These are phyloP conservation scores for Alternaria novae-zelandiae DNA, from an alignment of 2,329 filamentous ascomycete species.

Conservation along the genomic window DNA sequence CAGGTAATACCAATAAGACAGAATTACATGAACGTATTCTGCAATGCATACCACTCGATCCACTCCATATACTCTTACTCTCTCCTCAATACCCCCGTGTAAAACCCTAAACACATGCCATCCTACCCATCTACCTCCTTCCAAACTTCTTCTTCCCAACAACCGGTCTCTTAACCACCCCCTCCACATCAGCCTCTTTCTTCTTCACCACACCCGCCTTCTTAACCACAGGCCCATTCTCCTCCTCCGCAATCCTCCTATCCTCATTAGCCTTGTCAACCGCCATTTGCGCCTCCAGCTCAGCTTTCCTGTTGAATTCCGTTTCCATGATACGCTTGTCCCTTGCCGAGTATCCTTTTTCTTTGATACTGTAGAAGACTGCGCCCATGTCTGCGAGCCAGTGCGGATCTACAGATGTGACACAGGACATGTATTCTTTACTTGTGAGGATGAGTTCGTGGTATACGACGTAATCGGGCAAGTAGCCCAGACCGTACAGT, in stretches of 20 bases:
- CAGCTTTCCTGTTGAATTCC: slow-evolving; percentile 91
- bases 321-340: slow-evolving; percentile 87
- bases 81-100: background rate
- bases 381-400: slow-evolving; percentile 97
- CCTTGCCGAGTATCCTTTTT: slow-evolving; percentile 90
- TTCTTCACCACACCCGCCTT: slow-evolving; percentile 33
- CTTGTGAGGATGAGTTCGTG: slow-evolving; percentile 96
- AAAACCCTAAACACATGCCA: background rate
- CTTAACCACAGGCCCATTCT: slow-evolving; percentile 37
- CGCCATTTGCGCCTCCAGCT: slow-evolving; percentile 92
- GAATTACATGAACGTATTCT: background rate
- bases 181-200: slow-evolving; percentile 41
- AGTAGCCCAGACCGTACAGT: slow-evolving; percentile 88
- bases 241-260: slow-evolving; percentile 53
- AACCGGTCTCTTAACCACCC: slow-evolving; percentile 51
- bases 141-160: slow-evolving; percentile 39
- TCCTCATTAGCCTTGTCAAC: slow-evolving; percentile 77
- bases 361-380: slow-evolving; percentile 96
- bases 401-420: slow-evolving; percentile 93
- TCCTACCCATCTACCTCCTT: slow-evolving; percentile 10
- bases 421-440: slow-evolving; percentile 98
- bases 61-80: background rate
- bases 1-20: background rate
- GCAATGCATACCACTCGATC: background rate
- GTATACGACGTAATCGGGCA: slow-evolving; percentile 97